These are phyloP conservation scores for Colletotrichum nymphaeae DNA, from an alignment of 2,329 filamentous ascomycete genomes.

Conservation along the genomic window DNA sequence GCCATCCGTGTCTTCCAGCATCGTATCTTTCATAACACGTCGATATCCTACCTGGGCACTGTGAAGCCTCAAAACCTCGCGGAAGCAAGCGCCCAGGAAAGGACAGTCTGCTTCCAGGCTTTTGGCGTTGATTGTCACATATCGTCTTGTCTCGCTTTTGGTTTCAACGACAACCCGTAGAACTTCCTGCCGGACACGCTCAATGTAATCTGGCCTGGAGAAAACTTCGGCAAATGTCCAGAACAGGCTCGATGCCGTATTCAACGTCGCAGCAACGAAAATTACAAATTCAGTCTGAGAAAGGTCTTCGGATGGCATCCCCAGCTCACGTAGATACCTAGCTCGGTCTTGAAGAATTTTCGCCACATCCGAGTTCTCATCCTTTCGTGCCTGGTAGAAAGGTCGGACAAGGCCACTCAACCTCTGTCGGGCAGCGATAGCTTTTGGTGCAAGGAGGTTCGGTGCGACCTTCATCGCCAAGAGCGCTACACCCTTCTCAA, in stretches of 20 bases:
- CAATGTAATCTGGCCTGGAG: slow-evolving; percentile 40
- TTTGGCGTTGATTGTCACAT: slow-evolving; percentile 45
- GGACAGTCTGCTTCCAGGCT: slow-evolving; percentile 51
- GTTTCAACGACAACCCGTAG: slow-evolving; percentile 29
- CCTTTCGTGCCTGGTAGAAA: slow-evolving; percentile 44
- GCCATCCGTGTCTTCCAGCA: slow-evolving; percentile 39
- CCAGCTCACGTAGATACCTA: slow-evolving; percentile 41
- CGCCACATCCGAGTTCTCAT: slow-evolving; percentile 43
- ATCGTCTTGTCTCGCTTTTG: slow-evolving; percentile 5
- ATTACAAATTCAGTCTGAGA: slow-evolving; percentile 46
- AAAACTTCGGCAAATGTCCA: slow-evolving; percentile 49
- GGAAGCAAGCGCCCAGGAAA: slow-evolving; percentile 53
- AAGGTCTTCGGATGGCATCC: slow-evolving; percentile 42
- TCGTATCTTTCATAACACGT: slow-evolving; percentile 51
- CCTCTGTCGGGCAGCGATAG: slow-evolving; percentile 38
- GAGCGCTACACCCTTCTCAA: slow-evolving; percentile 43
- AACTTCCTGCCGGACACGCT: slow-evolving; percentile 45
- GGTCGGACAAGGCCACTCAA: slow-evolving; percentile 41
- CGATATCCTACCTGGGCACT: slow-evolving; percentile 43
- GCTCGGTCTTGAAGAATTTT: slow-evolving; percentile 43
- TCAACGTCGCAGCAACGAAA: slow-evolving; percentile 45
- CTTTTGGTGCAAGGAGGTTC: slow-evolving; percentile 39
- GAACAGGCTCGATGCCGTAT: slow-evolving; percentile 50
- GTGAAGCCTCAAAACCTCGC: slow-evolving; percentile 55
- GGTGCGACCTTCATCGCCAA: slow-evolving; percentile 45